Evolutionary conservation across 768 basidiomycete species (phyloP), one percentile per base, ranked within the genome.

Genomic region (Cystobasidium onofrii): DNA sequence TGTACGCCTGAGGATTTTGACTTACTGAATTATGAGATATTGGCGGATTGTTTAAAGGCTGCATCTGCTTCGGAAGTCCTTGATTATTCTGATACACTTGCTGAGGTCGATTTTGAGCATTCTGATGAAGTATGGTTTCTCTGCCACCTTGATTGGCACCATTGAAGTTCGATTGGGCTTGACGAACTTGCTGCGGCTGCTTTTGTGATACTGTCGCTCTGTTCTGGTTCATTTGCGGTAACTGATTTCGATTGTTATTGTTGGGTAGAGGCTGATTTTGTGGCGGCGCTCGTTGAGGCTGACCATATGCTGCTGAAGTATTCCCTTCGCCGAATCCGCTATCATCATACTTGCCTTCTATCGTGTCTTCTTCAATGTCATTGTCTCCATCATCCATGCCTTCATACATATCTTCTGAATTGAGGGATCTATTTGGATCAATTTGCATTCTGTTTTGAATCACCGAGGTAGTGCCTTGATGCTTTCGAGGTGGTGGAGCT

Each of bases 331-430:
- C 63, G 34, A 64, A 64, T 1, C 63, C 63, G 63, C 63, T 64
- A 31, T 64, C 63, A 41, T 64, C 63, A n/a, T 64, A 64, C 39
- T 27, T 41, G 7, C 12, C 63, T 18, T 27, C 31, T 15, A 20
- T 25, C 1, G 17, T 34, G 2, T 44, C 29, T 64, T 17, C 63
- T 2, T 39, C 6, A 20, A 44, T 64, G 15, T 33, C 10, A 18
- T 39, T 9, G 9, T 64, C 63, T 12, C 7, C 63, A 41, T 64
- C 63, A 2, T 64, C 43, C 31, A 64, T 34, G 13, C 43, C 63
- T 17, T 33, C 63, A 25, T 39, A 64, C 63, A 64, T 64, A 34
- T 64, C 63, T 43, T 64, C 63, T 44, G 63, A 64, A 27, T 43
- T 23, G 46, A 50, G 46, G 3, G 46, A 50, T n/a, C 20, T 50